Conservation (phyloP, 2,329 filamentous ascomycete genomes). For the Monosporascus cannonballus region DNA sequence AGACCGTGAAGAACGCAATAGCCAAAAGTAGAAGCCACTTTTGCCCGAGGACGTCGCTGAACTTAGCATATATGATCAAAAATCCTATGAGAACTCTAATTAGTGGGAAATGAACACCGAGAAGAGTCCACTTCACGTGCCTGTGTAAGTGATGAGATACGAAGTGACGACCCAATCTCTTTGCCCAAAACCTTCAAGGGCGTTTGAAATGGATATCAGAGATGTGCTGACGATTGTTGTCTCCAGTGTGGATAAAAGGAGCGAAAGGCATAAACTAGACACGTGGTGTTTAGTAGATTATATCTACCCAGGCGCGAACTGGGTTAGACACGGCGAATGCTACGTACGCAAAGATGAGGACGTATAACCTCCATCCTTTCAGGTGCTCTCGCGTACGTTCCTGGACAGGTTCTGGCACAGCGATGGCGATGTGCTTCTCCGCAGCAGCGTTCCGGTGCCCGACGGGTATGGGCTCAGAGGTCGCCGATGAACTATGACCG, state of each 20-base stretch:
- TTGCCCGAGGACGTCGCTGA: slow-evolving; percentile 39
- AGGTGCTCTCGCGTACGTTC: slow-evolving; percentile 7
- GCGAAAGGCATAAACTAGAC: slow-evolving; percentile 14
- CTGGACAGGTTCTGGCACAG: not conserved
- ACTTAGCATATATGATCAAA: slow-evolving; percentile 35
- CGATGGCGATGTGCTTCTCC: not conserved
- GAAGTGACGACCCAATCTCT: slow-evolving; percentile 37
- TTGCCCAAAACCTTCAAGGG: slow-evolving; percentile 15
- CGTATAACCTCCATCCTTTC: slow-evolving; percentile 11
- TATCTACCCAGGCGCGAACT: not conserved
- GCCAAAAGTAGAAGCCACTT: slow-evolving; percentile 31
- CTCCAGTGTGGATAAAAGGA: slow-evolving; percentile 41
- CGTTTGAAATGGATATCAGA: slow-evolving; percentile 36
- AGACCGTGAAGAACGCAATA: slow-evolving; percentile 32
- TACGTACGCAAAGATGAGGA: slow-evolving; percentile 9
- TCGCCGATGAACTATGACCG: no score
- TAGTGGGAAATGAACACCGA: no score
- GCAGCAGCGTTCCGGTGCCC: not conserved
- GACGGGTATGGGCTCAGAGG: no score
- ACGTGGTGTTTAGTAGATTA: not conserved
- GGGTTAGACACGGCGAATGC: not conserved
- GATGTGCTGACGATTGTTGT: slow-evolving; percentile 47
- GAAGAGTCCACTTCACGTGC: slow-evolving; percentile 14
- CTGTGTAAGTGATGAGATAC: slow-evolving; percentile 43
- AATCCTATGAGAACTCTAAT: slow-evolving; percentile 23